Percentiles rank a stretch among this genome's conserved stretches.
Conservation (phyloP, 108 stramenopile genomes). For the Aurantiochytrium sp. region DNA sequence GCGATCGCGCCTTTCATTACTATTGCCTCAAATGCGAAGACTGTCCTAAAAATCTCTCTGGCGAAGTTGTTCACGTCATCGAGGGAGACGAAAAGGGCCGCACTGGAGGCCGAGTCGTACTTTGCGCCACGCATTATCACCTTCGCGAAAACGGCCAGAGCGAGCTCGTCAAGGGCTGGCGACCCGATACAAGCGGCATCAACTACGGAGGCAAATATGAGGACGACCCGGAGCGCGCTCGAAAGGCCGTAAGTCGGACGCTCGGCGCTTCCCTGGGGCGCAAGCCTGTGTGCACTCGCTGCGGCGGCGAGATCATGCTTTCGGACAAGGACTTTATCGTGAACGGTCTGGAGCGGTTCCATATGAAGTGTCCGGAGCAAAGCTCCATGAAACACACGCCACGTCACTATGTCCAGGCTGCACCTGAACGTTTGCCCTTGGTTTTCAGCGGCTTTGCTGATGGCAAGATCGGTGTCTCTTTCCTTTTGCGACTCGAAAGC, state of each 20-base stretch:
- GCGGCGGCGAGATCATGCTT: not conserved
- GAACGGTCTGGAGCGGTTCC: not conserved
- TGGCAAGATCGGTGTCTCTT: not conserved
- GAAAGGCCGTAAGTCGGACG: not conserved
- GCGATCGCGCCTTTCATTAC: not conserved
- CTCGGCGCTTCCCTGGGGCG: not conserved
- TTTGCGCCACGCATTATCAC: conserved; percentile 1
- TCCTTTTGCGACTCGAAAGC: not conserved
- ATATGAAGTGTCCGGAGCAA: not conserved
- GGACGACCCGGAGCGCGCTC: not conserved
- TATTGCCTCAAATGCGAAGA: conserved; percentile 6
- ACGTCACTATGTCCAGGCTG: not conserved
- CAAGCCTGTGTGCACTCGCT: not conserved
- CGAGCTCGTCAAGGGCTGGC: not conserved
- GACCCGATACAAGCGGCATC: not conserved
- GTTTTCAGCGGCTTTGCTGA: not conserved
- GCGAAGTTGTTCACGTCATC: not conserved
- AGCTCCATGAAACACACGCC: not conserved
- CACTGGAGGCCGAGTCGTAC: not conserved
- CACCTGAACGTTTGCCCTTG: not conserved
- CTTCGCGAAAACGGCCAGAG: not conserved
- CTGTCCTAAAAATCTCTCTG: not conserved
- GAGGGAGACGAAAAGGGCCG: not conserved
- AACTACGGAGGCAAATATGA: not conserved
- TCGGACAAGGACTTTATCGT: conserved; percentile 16